These are phyloP conservation scores for Bipolaris sorokiniana DNA, from an alignment of 2,329 filamentous ascomycete species.

Conservation along the genomic window DNA sequence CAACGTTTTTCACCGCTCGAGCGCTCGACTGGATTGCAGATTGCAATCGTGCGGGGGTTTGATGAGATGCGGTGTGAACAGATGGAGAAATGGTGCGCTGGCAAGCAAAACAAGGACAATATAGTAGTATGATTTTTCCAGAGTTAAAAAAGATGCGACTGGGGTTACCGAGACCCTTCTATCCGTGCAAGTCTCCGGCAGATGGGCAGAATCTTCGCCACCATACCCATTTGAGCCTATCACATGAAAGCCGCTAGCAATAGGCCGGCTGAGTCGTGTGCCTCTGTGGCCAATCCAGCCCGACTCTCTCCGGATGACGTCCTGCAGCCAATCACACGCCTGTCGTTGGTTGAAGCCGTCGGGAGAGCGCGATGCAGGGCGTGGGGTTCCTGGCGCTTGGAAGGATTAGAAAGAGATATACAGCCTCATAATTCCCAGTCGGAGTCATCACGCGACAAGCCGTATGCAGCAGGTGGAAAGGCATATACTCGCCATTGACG, in stretches of 20 bases:
- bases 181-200: neutral
- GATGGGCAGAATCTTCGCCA: conserved; percentile 20
- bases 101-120: conserved; percentile 6
- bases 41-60: neutral
- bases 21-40: conserved; percentile 4
- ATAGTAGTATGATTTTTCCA: conserved; percentile 3
- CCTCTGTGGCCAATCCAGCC: conserved; percentile 17
- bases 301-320: conserved; percentile 34
- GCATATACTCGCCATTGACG: neutral
- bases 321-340: neutral
- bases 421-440: no score
- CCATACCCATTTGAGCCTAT: conserved; percentile 15
- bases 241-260: conserved; percentile 6
- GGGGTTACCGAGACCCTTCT: conserved; percentile 6
- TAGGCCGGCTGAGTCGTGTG: conserved; percentile 17
- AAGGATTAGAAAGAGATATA: neutral
- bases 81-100: conserved; percentile 7
- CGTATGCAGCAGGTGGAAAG: neutral
- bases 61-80: conserved; percentile 10
- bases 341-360: conserved; percentile 11
- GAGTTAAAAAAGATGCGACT: conserved; percentile 4
- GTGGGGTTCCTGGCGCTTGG: conserved; percentile 15
- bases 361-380: conserved; percentile 10
- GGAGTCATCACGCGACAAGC: no score
- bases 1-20: conserved; percentile 23